Evolutionary conservation across 192 early-diverging fungal genomes (phyloP), one percentile per base, ranked within the genome.

Genomic region (Glomus cerebriforme): DNA sequence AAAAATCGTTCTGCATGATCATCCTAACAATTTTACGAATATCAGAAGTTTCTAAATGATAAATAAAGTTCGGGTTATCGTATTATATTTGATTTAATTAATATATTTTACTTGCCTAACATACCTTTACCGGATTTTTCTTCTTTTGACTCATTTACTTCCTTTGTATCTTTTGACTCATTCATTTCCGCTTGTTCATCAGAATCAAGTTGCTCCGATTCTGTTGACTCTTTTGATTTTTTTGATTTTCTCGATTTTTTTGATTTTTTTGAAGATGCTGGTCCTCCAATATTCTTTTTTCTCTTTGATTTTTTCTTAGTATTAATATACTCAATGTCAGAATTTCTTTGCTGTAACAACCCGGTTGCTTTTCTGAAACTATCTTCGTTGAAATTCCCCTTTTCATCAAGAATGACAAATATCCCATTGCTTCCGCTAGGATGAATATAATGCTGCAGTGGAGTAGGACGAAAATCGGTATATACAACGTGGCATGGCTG

Each of bases 341-440:
- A 54, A 54, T 54, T 54, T 54, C 49, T 54, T 54, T 54, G 49
- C 4, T 54, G 49, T 54, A 54, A 54, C 17, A 54, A 54, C 0
- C 49, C 49, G 49, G 91, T 91, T 2, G 98, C 96, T 72, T 90
- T 89, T 85, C 98, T 96, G 83, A 98, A 99, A 84, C 96, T 98
- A 75, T 97, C 97, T 82, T 98, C 96, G 64, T 95, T 87, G 85
- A 99, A 99, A 64, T 88, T 86, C 77, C 93, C 86, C 87, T 97
- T 98, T 85, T 99, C 97, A 82, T 99, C 98, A 12, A 99, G 97
- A n/a, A 95, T 95, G 84, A 98, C 78, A 81, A 96, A 93, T 79
- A 99, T 97, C 7, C 98, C 98, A 69, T 96, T 95, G 64, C 93
- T 95, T 54, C 93, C 93, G 39, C 88, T 89, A 34, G 96, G 96